Conservation (phyloP, 768 basidiomycete genomes). For the Hortiboletus campestris region DNA sequence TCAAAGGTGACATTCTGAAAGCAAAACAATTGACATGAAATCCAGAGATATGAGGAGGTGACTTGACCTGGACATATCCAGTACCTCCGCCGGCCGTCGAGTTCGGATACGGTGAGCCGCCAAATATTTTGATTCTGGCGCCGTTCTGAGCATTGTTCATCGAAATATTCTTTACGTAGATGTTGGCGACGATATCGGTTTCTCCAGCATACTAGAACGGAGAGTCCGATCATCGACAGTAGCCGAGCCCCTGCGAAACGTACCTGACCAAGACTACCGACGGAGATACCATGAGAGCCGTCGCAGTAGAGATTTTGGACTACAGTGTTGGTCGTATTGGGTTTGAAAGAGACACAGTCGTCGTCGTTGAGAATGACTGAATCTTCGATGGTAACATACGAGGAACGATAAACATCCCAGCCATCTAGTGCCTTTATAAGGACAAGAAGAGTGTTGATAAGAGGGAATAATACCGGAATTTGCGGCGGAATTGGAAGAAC, state of each 20-base stretch:
- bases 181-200: conserved; percentile 45
- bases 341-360: conserved; percentile 35
- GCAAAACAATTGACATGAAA: background rate
- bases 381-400: conserved; percentile 33
- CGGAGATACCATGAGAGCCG: conserved; percentile 40
- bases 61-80: conserved; percentile 39
- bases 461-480: conserved; percentile 34
- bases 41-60: background rate
- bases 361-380: conserved; percentile 42
- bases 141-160: conserved; percentile 49
- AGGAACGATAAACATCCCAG: conserved; percentile 50
- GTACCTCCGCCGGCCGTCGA: conserved; percentile 42
- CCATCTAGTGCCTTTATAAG: conserved; percentile 31
- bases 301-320: conserved; percentile 45
- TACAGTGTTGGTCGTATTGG: conserved; percentile 38
- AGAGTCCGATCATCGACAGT: background rate
- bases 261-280: conserved; percentile 47
- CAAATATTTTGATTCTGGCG: conserved; percentile 53
- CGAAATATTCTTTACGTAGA: conserved; percentile 40
- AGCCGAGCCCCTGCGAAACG: background rate
- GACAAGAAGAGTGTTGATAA: background rate
- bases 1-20: conserved; percentile 24
- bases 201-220: conserved; percentile 34
- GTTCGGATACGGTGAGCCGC: conserved; percentile 40
- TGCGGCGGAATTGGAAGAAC: conserved; percentile 31